Evolutionary conservation across 768 basidiomycete genomes (phyloP).

Genomic region (Phaffia tasmanica): DNA sequence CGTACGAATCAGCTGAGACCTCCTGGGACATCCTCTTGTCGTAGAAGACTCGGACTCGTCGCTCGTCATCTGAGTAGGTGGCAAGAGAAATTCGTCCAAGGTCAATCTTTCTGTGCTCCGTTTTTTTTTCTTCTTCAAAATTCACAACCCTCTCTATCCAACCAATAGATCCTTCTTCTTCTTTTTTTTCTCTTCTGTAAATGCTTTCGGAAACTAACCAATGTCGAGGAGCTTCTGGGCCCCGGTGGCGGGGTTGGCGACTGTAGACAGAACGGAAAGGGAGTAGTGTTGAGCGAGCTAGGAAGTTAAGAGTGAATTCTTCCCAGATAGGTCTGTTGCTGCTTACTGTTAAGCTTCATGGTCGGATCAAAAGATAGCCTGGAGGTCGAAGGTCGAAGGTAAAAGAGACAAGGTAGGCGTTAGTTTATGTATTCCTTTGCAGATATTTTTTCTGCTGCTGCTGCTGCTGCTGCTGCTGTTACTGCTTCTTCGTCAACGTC

Average conservation of each 20-base stretch:
- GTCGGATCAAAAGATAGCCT: too few species aligned
- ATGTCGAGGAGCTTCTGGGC: constrained; percentile 91
- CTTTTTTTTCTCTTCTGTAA: not conserved
- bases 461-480: too few species aligned
- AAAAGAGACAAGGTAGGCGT: constrained; percentile 32
- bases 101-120: constrained; percentile 71
- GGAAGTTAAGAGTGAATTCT: too few species aligned
- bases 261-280: too few species aligned
- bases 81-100: not conserved
- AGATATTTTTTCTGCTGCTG: too few species aligned
- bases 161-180: not conserved
- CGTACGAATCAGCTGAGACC: constrained; percentile 64
- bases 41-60: constrained; percentile 53
- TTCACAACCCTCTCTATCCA: not conserved
- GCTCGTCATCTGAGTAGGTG: constrained; percentile 19
- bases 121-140: constrained; percentile 40
- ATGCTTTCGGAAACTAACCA: constrained; percentile 35
- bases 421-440: constrained; percentile 47
- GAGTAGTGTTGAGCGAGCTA: too few species aligned
- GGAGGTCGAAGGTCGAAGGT: too few species aligned
- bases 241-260: constrained; percentile 56
- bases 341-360: too few species aligned
- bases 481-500: too few species aligned
- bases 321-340: too few species aligned
- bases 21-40: constrained; percentile 96